Evolutionary conservation across 257 asterid species (phyloP).

Genomic region (Salvia hispanica): DNA sequence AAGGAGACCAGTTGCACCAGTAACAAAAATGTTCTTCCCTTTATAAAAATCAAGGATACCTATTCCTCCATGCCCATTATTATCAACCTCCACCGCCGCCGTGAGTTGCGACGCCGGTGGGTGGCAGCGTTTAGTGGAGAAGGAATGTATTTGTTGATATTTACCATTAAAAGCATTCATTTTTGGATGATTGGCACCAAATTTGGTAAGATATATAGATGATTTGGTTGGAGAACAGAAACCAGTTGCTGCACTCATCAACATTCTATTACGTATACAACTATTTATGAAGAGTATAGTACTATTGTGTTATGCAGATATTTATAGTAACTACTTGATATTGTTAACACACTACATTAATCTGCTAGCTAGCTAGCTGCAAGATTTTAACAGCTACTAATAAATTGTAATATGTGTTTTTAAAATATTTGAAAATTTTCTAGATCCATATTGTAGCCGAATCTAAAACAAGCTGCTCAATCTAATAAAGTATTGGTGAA

Average conservation of each 20-base stretch:
- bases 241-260: background rate
- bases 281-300: too few species aligned
- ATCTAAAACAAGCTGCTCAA: too few species aligned
- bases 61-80: slow-evolving; percentile 33
- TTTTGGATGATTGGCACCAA: background rate
- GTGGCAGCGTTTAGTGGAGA: background rate
- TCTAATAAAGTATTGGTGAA: too few species aligned
- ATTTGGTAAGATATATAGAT: background rate
- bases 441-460: too few species aligned
- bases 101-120: background rate
- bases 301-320: too few species aligned
- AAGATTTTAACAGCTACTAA: too few species aligned
- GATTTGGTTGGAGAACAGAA: background rate
- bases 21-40: slow-evolving; percentile 51
- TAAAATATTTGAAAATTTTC: too few species aligned
- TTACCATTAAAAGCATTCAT: background rate
- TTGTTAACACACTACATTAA: too few species aligned
- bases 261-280: background rate
- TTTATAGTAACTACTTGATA: too few species aligned
- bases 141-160: background rate
- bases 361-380: too few species aligned
- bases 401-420: too few species aligned
- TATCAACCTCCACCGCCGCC: background rate
- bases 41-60: slow-evolving; percentile 49
- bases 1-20: slow-evolving; percentile 62